Evolutionary conservation across 2,329 filamentous ascomycete species (phyloP).

Genomic region (Penicillium sp.): DNA sequence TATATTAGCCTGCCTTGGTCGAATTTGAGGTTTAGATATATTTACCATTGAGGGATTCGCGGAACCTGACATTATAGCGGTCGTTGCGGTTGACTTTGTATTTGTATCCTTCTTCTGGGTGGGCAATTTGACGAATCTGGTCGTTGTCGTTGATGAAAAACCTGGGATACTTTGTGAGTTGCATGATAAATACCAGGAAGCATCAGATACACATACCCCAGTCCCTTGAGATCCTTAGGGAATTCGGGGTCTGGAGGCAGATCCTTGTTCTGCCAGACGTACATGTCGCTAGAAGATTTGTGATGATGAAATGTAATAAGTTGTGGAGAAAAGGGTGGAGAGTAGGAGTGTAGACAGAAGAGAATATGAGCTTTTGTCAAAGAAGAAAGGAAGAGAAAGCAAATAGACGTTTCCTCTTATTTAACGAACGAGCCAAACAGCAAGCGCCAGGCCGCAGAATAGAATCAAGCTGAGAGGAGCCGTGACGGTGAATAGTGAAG

Average conservation of each 20-base stretch:
- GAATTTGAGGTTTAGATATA: background rate
- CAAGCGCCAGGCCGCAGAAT: background rate
- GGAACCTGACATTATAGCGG: constrained; percentile 74
- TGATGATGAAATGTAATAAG: background rate
- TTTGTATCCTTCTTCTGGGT: constrained; percentile 70
- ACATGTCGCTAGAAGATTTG: constrained; percentile 59
- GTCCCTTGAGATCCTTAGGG: constrained; percentile 62
- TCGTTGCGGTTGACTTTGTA: constrained; percentile 71
- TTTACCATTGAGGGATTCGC: constrained; percentile 70
- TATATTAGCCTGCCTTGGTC: background rate
- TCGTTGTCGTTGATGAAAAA: constrained; percentile 77
- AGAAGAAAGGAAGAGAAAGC: background rate
- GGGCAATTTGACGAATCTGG: constrained; percentile 68
- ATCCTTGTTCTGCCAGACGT: constrained; percentile 65
- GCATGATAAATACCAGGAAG: background rate
- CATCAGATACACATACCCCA: constrained; percentile 62
- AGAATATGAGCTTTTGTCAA: background rate
- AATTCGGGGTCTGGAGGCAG: constrained; percentile 71
- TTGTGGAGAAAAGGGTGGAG: constrained; percentile 1
- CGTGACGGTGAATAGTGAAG: background rate
- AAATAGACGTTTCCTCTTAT: background rate
- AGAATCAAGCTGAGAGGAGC: background rate
- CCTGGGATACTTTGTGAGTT: constrained; percentile 44
- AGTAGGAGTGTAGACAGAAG: background rate
- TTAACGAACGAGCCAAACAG: background rate